These are phyloP conservation scores for Artemisia argyi DNA, from an alignment of 129 eudicot genomes.

Conservation along the genomic window DNA sequence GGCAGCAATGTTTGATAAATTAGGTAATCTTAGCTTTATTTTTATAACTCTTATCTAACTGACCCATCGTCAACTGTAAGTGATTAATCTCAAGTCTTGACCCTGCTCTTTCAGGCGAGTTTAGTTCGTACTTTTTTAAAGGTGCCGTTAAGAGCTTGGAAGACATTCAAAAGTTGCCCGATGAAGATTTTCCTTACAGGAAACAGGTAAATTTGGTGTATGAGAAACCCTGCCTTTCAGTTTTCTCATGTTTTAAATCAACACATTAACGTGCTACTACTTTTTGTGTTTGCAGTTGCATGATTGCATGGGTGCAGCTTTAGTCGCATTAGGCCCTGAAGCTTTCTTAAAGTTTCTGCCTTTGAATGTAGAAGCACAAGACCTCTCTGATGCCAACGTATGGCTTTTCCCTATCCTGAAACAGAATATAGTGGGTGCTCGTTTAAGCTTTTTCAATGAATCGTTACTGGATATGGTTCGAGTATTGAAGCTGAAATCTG, in stretches of 20 bases:
- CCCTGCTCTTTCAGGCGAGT: conserved; percentile 45
- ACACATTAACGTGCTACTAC: not conserved
- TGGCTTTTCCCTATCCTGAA: conserved; percentile 95
- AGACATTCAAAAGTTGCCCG: conserved; percentile 83
- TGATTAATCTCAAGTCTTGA: conserved; percentile 8
- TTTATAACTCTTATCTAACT: not conserved
- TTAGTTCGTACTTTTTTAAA: conserved; percentile 56
- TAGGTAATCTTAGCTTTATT: conserved; percentile 48
- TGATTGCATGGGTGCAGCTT: conserved; percentile 82
- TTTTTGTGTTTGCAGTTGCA: conserved; percentile 62
- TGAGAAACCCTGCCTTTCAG: not conserved
- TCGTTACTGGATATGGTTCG: conserved; percentile 48
- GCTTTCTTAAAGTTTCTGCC: conserved; percentile 63
- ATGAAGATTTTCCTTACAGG: conserved; percentile 76
- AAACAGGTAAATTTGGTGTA: conserved; percentile 55
- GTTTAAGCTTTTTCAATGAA: conserved; percentile 65
- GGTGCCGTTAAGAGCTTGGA: conserved; percentile 68
- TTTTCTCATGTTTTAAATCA: not conserved
- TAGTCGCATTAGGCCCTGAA: conserved; percentile 93
- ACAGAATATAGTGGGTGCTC: conserved; percentile 78
- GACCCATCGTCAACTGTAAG: not conserved
- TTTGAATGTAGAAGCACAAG: conserved; percentile 64
- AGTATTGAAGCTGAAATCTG: conserved; percentile 64
- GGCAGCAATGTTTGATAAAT: conserved; percentile 81
- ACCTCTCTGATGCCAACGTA: conserved; percentile 64